Evolutionary conservation across 495 filamentous ascomycete genomes (phyloP).

Genomic region (Staphylotrichum tortipilum): DNA sequence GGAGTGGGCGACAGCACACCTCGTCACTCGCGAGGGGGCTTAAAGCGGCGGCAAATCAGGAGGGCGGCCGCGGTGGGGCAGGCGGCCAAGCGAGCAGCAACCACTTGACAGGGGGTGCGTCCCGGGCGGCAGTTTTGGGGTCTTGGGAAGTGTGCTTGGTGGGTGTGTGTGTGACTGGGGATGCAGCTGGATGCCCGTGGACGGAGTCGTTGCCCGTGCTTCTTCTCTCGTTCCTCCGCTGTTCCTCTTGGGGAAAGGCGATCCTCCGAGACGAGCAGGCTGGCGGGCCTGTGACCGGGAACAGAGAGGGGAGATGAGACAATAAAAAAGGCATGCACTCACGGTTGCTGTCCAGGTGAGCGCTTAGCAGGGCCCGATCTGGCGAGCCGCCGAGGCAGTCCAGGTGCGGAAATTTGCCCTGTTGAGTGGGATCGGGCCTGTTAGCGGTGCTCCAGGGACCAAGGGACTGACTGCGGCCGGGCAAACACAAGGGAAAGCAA

Average conservation of each 20-base stretch:
- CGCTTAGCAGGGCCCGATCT: conserved; percentile 7
- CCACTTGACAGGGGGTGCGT: conserved; percentile 25
- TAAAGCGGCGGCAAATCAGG: conserved; percentile 28
- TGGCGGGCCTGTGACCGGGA: background rate
- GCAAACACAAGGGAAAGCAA: background rate
- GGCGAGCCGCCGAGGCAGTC: conserved; percentile 4
- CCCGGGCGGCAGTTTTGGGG: conserved; percentile 22
- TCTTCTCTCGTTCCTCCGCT: conserved; percentile 4
- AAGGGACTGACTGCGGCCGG: background rate
- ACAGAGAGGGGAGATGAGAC: background rate
- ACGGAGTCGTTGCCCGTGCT: conserved; percentile 14
- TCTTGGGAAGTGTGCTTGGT: conserved; percentile 22
- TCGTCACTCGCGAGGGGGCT: conserved; percentile 18
- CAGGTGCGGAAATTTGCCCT: background rate
- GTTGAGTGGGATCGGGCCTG: background rate
- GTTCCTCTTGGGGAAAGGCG: background rate
- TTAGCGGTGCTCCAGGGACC: background rate
- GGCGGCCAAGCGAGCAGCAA: conserved; percentile 26
- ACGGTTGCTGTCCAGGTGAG: conserved; percentile 8
- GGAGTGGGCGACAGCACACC: conserved; percentile 13
- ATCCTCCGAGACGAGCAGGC: background rate
- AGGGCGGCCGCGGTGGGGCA: conserved; percentile 10
- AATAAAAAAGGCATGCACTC: conserved; percentile 13
- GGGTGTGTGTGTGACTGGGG: conserved; percentile 25
- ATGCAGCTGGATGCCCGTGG: conserved; percentile 20